Evolutionary conservation across 495 filamentous ascomycete genomes (phyloP), one percentile per base, ranked within the genome.

Genomic region (Coniosporium apollinis): DNA sequence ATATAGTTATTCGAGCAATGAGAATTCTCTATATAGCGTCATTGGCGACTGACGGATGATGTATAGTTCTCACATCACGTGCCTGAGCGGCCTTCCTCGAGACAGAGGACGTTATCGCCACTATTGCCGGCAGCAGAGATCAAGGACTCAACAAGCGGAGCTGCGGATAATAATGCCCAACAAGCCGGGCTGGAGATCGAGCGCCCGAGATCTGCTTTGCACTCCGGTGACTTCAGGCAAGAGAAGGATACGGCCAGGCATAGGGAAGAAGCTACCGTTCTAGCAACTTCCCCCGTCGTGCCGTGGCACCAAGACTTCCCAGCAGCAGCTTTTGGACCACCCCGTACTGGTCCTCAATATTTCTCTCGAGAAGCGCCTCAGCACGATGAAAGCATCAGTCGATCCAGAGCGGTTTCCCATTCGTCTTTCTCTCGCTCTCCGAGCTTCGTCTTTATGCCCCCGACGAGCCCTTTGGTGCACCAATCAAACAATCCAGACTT

Each of bases 391-490:
- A n/a, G n/a, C n/a, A n/a, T n/a, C n/a, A n/a, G n/a, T n/a, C n/a
- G 46, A 35, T 55, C 46, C 32, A 40, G 69, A 46, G 62, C 76
- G 25, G 72, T 76, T 10, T 84, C 82, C 0, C 45, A 86, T 3
- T 76, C 76, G 6, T 79, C 79, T 11, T 57, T 70, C n/a, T 79
- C n/a, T n/a, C n/a, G n/a, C n/a, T n/a, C 82, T 0, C 82, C 80
- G 2, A 85, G 73, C 43, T 94, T 93, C 54, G 64, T 81, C 14
- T 74, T 89, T 28, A 81, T 85, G 52, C 70, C 79, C 3, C 87
- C 89, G 4, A 96, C 89, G 8, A 96, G 85, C 41, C 91, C 89
- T 14, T 61, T 97, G 16, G 84, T 87, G 2, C 74, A 94, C 47
- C 83, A 84, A 41, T 81, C 84, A 38, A 92, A 76, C 52, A 86